A percentile compares a stretch with the other conserved stretches of the same genome.
These are phyloP conservation scores for Marasmius sp. DNA, from an alignment of 1,284 basidiomycete genomes.

Conservation along the genomic window DNA sequence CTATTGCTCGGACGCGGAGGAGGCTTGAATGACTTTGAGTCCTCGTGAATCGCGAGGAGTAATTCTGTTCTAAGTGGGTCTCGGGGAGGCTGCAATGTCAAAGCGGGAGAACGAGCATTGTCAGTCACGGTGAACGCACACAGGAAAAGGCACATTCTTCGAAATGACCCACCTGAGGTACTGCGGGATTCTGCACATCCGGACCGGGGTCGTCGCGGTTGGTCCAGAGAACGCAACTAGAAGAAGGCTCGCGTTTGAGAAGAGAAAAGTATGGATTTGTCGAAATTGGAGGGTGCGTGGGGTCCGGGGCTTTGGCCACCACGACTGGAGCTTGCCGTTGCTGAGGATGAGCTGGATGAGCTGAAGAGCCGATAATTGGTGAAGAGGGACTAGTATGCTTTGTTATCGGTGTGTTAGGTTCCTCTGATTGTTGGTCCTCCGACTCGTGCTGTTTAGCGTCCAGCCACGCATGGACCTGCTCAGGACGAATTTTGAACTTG, in stretches of 20 bases:
- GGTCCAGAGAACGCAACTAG: neutral
- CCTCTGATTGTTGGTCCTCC: neutral
- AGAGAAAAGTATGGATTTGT: neutral
- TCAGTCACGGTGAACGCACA: neutral
- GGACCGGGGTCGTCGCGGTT: neutral
- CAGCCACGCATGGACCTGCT: neutral
- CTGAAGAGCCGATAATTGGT: neutral
- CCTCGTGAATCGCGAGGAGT: slow-evolving; percentile 6
- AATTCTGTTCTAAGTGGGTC: slow-evolving; percentile 1
- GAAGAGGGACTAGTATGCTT: neutral
- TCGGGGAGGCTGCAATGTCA: neutral
- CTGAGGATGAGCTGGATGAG: neutral
- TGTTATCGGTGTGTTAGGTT: neutral
- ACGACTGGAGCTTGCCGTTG: neutral
- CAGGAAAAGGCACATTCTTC: neutral
- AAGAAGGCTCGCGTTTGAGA: neutral
- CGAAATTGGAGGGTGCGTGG: neutral
- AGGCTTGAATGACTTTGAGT: slow-evolving; percentile 11
- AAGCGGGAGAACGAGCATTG: neutral
- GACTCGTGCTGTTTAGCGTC: neutral
- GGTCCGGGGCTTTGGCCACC: neutral
- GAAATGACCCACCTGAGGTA: neutral
- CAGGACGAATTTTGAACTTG: neutral
- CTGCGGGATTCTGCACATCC: neutral
- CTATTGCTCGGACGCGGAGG: slow-evolving; percentile 14